Percentiles rank a stretch among this genome's conserved stretches.
These are phyloP conservation scores for Pseudogymnoascus verrucosus DNA, from an alignment of 2,329 filamentous ascomycete genomes.

Conservation along the genomic window DNA sequence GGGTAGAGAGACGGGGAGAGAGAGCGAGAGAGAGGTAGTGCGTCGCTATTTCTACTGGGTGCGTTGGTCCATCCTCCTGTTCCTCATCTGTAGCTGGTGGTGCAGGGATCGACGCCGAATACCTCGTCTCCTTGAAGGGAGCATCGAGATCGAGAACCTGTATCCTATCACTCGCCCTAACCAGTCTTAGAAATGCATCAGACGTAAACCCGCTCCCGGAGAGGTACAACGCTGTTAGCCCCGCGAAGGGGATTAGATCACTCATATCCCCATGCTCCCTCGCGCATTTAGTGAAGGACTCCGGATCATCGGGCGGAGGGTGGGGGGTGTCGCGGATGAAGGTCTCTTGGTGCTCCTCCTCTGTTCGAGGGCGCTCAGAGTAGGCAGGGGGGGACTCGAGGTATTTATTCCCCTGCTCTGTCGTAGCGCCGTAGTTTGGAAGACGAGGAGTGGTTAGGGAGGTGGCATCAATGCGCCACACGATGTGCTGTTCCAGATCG, in stretches of 20 bases:
- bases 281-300: background rate
- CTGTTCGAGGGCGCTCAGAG: background rate
- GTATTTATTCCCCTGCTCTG: background rate
- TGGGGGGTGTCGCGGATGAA: background rate
- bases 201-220: background rate
- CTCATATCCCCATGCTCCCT: background rate
- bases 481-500: background rate
- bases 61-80: background rate
- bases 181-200: background rate
- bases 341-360: background rate
- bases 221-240: background rate
- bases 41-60: background rate
- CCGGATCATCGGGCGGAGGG: background rate
- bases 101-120: background rate
- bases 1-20: background rate
- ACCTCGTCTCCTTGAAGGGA: background rate
- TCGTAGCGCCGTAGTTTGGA: too few relatives aligned
- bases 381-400: background rate
- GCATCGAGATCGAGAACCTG: background rate
- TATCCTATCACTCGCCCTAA: background rate
- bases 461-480: background rate
- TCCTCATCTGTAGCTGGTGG: background rate
- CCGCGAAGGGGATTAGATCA: background rate
- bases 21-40: background rate
- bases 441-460: background rate